Evolutionary conservation across 2,329 filamentous ascomycete genomes (phyloP).

Genomic region (Tolypocladium nubicola): DNA sequence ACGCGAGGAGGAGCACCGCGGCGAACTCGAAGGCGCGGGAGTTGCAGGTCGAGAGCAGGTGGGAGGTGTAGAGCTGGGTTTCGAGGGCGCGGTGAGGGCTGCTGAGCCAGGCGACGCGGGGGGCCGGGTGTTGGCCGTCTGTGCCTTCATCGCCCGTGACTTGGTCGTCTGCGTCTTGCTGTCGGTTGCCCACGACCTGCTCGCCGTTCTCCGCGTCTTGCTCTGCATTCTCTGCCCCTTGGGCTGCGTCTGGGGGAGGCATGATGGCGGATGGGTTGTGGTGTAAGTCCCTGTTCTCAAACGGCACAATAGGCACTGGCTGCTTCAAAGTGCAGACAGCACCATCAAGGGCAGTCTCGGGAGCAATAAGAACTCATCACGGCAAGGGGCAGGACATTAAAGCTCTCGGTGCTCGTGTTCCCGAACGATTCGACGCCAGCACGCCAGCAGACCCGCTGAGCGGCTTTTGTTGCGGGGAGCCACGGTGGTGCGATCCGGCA

Average conservation of each 20-base stretch:
- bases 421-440: too few relatives aligned
- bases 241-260: not conserved
- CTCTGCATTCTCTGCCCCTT: not conserved
- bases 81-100: constrained; percentile 11
- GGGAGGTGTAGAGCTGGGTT: constrained; percentile 41
- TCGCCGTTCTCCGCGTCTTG: not conserved
- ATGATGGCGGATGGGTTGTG: not conserved
- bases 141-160: too few relatives aligned
- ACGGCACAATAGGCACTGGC: too few relatives aligned
- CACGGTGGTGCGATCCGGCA: too few relatives aligned
- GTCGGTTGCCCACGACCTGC: too few relatives aligned
- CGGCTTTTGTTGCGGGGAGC: too few relatives aligned
- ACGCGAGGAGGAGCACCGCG: constrained; percentile 46
- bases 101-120: not conserved
- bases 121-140: not conserved
- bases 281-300: too few relatives aligned
- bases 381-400: too few relatives aligned
- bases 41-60: constrained; percentile 54
- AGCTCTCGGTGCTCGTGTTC: too few relatives aligned
- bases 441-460: too few relatives aligned
- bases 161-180: too few relatives aligned
- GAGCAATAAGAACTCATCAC: not conserved
- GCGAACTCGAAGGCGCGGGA: constrained; percentile 54
- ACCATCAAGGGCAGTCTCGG: not conserved
- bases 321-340: not conserved